Evolutionary conservation across 2,329 filamentous ascomycete species (phyloP), one percentile per base, ranked within the genome.

Genomic region (Diaporthe humulicola): DNA sequence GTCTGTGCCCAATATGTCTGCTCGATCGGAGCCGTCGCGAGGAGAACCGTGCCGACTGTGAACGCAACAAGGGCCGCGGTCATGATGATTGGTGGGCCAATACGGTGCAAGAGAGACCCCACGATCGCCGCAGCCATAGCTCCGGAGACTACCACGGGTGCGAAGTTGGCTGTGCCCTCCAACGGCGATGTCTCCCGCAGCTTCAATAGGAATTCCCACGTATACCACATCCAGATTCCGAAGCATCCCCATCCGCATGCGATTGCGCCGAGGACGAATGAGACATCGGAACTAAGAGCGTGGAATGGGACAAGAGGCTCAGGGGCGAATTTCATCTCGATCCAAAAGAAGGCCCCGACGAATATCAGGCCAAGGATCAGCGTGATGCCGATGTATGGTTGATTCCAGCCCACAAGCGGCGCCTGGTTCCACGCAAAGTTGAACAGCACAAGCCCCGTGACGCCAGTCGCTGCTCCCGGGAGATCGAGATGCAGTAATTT

Each of bases 341-440:
- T 81, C 78, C 84, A 83, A 78, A 89, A 85, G 80, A 91, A 92
- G 0, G 82, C 76, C 0, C 81, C 82, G 14, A 90, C 79, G n/a
- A 90, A 81, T 2, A 90, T 58, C 9, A 88, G 72, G 3, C 89
- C 89, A 15, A 91, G 73, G 70, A 90, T 86, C 17, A 92, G 82
- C 7, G 87, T 78, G 2, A 87, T 81, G 77, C 87, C 88, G 50
- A 89, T 84, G 77, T 90, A 90, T 0, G 87, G 82, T 33, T 83
- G 80, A 14, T 81, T 71, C 89, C 89, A 91, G 2, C 88, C 88
- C 17, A 86, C 87, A 0, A 88, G 82, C 0, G 87, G 85, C 0
- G 87, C 89, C 78, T 91, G 89, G 77, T 91, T 91, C 88, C 88
- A 91, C 2, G 89, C 87, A 73, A 91, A 87, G 78, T 91, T 91